Evolutionary conservation across 2,329 filamentous ascomycete genomes (phyloP).

Genomic region (Fusarium nisikadoi): DNA sequence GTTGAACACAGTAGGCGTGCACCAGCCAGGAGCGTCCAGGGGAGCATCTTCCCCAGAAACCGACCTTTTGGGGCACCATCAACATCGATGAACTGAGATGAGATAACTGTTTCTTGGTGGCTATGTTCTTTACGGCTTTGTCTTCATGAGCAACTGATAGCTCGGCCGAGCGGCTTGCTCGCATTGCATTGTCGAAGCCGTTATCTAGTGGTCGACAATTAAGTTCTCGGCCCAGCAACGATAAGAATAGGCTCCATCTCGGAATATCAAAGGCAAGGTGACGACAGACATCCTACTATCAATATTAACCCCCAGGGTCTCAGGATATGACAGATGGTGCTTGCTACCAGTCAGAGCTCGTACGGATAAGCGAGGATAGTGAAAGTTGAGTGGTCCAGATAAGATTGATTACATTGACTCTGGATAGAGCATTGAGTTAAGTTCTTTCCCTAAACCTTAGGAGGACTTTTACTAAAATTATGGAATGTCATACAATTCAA

Average conservation of each 20-base stretch:
- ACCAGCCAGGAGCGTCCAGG: constrained; percentile 42
- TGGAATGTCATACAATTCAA: background rate
- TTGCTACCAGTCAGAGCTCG: constrained; percentile 27
- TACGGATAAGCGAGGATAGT: constrained; percentile 22
- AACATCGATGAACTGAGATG: constrained; percentile 27
- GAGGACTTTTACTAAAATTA: background rate
- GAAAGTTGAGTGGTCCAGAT: constrained; percentile 4
- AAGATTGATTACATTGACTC: constrained; percentile 12
- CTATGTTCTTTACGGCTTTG: constrained; percentile 23
- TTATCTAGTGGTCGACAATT: constrained; percentile 35
- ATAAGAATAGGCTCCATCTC: constrained; percentile 23
- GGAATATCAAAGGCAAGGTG: constrained; percentile 27
- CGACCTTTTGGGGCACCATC: constrained; percentile 48
- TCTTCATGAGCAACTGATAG: constrained; percentile 37
- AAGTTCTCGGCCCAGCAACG: constrained; percentile 26
- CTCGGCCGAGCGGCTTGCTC: constrained; percentile 43
- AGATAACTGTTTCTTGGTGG: constrained; percentile 36
- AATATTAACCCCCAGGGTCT: constrained; percentile 4
- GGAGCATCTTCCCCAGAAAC: constrained; percentile 46
- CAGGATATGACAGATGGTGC: constrained; percentile 18
- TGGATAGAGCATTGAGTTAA: background rate
- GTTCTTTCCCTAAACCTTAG: background rate
- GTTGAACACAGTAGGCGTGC: constrained; percentile 25
- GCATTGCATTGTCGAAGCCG: constrained; percentile 11
- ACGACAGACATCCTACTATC: constrained; percentile 38